Conservation (phyloP, 176 grass and related monocot species). For the Lolium perenne region DNA sequence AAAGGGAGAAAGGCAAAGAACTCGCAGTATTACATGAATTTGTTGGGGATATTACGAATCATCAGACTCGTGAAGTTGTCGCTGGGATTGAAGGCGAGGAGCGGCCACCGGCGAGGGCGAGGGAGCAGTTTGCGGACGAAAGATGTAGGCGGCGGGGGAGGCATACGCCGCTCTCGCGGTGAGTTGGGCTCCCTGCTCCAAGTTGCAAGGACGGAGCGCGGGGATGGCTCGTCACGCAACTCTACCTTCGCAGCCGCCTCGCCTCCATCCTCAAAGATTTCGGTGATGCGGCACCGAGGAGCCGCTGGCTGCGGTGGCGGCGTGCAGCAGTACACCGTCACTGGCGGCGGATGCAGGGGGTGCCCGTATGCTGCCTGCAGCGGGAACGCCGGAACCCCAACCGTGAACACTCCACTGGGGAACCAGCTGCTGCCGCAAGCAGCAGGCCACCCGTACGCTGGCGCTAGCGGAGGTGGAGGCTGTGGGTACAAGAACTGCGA, state of each 20-base stretch:
- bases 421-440: not conserved
- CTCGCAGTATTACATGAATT: conserved; percentile 39
- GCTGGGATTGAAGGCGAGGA: not conserved
- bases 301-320: no score
- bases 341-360: not conserved
- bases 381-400: not conserved
- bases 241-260: not conserved
- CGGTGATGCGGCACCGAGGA: not conserved
- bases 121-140: no score
- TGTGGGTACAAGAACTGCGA: not conserved
- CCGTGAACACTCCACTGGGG: not conserved
- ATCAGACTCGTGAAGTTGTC: conserved; percentile 40
- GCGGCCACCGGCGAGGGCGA: not conserved
- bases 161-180: not conserved
- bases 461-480: not conserved
- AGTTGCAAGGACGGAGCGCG: conserved; percentile 27
- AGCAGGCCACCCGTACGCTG: not conserved
- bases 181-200: not conserved
- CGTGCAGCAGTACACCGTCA: not conserved
- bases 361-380: not conserved
- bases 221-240: not conserved
- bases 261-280: not conserved
- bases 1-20: not conserved
- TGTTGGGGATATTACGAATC: conserved; percentile 64
- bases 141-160: not conserved